Evolutionary conservation across 2,329 filamentous ascomycete species (phyloP), one percentile per base, ranked within the genome.

Genomic region (Fonsecaea monophora): DNA sequence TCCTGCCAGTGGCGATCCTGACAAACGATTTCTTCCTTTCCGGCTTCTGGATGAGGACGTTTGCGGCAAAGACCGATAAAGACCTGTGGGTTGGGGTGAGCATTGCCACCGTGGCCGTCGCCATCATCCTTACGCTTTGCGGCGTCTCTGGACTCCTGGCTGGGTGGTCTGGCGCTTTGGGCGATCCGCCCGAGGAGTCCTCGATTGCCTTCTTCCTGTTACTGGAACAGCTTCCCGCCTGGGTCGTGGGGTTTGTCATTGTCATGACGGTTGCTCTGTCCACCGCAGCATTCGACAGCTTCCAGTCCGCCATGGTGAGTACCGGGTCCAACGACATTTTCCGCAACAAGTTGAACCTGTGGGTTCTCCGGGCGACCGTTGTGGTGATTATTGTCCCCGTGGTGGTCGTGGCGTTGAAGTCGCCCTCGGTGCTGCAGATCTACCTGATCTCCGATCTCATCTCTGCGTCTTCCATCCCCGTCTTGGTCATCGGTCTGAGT

Each of bases 1-100:
- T 95, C 71, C 84, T 95, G 1, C 91, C 92, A 0, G 85, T 95
- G 5, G 92, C 92, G 53, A 86, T 95, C 70, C 76, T 94, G 64
- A 94, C 91, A 66, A 95, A 94, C 80, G 89, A 94, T 81, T 94
- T 95, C 82, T 95, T 95, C 82, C 82, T 95, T 53, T 92, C 90
- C 37, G 90, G 87, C 71, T 93, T 92, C 78, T 95, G 92, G 92
- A 86, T 94, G 77, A 89, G 92, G 59, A 91, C 91, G 4, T 95
- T 95, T 74, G 90, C 91, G 18, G 90, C 90, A 60, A 89, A 77
- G 77, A 92, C 90, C 0, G 91, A 95, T 82, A 89, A 85, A 74
- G 91, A 94, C 74, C 85, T 95, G 6, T 89, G 87, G 82, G 82
- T 94, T 62, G 92, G 91, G 57, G 85, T 91, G 35, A 85, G 85